Evolutionary conservation across 2,329 filamentous ascomycete genomes (phyloP).

Genomic region (Xylariaceae sp.): DNA sequence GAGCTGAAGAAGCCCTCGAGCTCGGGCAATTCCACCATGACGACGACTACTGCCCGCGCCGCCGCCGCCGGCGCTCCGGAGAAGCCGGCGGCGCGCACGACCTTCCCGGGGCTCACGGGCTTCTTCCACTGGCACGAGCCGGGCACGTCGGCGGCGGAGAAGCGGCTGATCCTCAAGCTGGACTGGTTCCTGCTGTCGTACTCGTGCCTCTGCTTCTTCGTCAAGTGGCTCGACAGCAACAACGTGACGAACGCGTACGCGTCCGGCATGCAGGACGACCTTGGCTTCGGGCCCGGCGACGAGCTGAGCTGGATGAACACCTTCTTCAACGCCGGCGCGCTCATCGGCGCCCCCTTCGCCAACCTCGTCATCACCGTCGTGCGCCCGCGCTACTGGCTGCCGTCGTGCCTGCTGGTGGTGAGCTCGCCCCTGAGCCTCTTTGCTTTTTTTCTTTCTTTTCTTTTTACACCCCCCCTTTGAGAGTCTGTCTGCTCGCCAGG

Average conservation of each 20-base stretch:
- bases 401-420: constrained; percentile 21
- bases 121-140: constrained; percentile 9
- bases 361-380: constrained; percentile 32
- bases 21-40: background rate
- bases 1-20: background rate
- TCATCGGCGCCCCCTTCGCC: constrained; percentile 30
- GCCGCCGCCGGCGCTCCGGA: too few species aligned
- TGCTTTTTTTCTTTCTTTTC: background rate
- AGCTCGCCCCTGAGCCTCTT: constrained; percentile 15
- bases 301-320: constrained; percentile 25
- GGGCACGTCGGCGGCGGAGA: constrained; percentile 26
- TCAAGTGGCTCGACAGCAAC: constrained; percentile 30
- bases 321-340: constrained; percentile 30
- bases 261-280: constrained; percentile 11
- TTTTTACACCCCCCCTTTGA: too few species aligned
- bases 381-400: constrained; percentile 36
- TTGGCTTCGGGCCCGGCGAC: constrained; percentile 17
- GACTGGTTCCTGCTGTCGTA: constrained; percentile 30
- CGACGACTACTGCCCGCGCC: too few species aligned
- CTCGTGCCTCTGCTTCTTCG: constrained; percentile 29
- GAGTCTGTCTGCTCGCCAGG: too few species aligned
- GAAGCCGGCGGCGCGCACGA: background rate
- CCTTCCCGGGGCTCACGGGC: background rate
- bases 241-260: constrained; percentile 21
- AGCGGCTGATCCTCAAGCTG: constrained; percentile 25